Evolutionary conservation across 164 flowering plant species (phyloP).

Genomic region (Umbellularia californica): DNA sequence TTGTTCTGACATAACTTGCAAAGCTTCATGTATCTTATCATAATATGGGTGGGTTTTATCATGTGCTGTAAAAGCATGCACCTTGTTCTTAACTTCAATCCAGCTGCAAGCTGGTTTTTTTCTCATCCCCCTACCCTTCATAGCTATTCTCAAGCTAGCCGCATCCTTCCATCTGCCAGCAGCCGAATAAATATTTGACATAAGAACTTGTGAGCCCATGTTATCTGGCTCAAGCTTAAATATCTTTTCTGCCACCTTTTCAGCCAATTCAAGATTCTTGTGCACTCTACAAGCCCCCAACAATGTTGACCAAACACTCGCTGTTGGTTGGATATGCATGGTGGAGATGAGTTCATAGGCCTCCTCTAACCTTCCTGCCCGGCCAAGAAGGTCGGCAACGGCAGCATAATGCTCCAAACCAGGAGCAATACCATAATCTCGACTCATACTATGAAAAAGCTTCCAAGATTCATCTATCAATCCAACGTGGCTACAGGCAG

Average conservation of each 20-base stretch:
- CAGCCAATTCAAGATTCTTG: conserved; percentile 66
- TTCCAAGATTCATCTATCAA: conserved; percentile 63
- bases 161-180: conserved; percentile 73
- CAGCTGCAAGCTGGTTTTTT: conserved; percentile 85
- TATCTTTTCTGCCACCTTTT: conserved; percentile 53
- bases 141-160: conserved; percentile 40
- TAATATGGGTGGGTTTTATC: conserved; percentile 67
- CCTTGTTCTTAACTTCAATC: conserved; percentile 61
- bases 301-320: conserved; percentile 65
- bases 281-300: conserved; percentile 73
- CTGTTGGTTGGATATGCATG: conserved; percentile 49
- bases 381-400: conserved; percentile 83
- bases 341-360: conserved; percentile 54
- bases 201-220: conserved; percentile 57
- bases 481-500: conserved; percentile 92
- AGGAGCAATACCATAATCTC: conserved; percentile 55
- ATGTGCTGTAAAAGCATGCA: conserved; percentile 66
- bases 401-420: conserved; percentile 84
- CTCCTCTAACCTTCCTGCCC: conserved; percentile 79
- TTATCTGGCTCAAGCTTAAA: conserved; percentile 55
- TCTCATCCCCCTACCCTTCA: conserved; percentile 56
- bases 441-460: conserved; percentile 54
- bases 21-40: conserved; percentile 42
- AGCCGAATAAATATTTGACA: conserved; percentile 66
- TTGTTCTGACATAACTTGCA: conserved; percentile 42